These are phyloP conservation scores for Calonectria pseudoreteaudii DNA, from an alignment of 2,329 filamentous ascomycete species.

Conservation along the genomic window DNA sequence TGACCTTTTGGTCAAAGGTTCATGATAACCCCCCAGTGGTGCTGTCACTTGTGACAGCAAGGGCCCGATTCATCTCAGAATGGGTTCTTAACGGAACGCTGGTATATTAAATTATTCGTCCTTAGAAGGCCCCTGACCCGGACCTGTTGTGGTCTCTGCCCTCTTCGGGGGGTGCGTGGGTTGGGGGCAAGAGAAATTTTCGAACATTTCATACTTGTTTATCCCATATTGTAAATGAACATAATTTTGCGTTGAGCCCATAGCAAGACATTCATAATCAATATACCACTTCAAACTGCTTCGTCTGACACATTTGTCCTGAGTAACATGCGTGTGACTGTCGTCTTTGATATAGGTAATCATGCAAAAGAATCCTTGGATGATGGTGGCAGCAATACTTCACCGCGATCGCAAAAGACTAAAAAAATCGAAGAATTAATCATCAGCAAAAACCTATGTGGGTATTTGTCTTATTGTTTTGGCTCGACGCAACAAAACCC, in stretches of 20 bases:
- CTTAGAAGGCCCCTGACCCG: constrained; percentile 54
- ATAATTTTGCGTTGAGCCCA: too few relatives aligned
- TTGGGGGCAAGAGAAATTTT: constrained; percentile 56
- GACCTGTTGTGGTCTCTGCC: constrained; percentile 38
- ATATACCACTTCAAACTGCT: background rate
- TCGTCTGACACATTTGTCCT: too few relatives aligned
- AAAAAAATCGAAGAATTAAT: background rate
- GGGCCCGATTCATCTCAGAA: constrained; percentile 76
- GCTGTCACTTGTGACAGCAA: constrained; percentile 80
- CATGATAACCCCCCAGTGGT: constrained; percentile 68
- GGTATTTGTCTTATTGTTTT: too few relatives aligned
- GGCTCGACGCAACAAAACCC: too few relatives aligned
- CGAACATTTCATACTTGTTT: constrained; percentile 47
- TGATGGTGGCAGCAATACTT: background rate
- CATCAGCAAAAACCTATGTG: background rate
- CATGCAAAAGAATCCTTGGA: background rate
- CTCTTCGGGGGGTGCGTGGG: constrained; percentile 45
- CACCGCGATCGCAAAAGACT: too few relatives aligned
- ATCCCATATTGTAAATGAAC: background rate
- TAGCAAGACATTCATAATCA: background rate
- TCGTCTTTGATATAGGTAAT: background rate
- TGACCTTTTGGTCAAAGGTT: background rate
- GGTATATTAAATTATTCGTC: constrained; percentile 66
- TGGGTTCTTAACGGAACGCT: constrained; percentile 86
- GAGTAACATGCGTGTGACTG: background rate